These are phyloP conservation scores for Rubroboletus pulcherrimus DNA, from an alignment of 768 basidiomycete species.

Conservation along the genomic window DNA sequence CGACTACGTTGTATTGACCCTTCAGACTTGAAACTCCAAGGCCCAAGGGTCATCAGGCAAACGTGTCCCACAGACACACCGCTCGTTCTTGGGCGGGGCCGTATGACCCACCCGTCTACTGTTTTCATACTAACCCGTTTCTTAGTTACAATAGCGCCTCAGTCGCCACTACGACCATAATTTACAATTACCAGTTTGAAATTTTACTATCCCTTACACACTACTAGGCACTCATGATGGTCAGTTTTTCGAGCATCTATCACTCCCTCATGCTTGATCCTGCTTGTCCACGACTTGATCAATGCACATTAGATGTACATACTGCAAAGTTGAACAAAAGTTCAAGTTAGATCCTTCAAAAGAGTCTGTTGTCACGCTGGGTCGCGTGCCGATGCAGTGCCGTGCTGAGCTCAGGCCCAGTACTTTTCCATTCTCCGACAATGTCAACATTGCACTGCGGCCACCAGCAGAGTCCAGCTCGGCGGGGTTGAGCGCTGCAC, in stretches of 20 bases:
- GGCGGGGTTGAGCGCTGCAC: not conserved
- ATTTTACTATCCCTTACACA: not conserved
- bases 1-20: not conserved
- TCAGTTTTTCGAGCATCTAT: not conserved
- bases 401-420: not conserved
- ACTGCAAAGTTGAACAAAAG: not conserved
- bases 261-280: not conserved
- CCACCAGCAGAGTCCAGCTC: not conserved
- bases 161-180: not conserved
- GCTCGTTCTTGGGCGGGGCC: not conserved
- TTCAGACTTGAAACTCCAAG: slow-evolving; percentile 17
- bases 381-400: not conserved
- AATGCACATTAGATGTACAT: not conserved
- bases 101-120: not conserved
- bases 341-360: not conserved
- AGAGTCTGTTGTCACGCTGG: not conserved
- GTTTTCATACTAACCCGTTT: not conserved
- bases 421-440: not conserved
- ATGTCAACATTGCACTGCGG: not conserved
- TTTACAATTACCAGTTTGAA: not conserved
- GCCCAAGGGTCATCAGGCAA: not conserved
- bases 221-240: not conserved
- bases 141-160: slow-evolving; percentile 9
- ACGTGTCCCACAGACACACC: not conserved
- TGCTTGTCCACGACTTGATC: not conserved